Evolutionary conservation across 2,329 filamentous ascomycete species (phyloP).

Genomic region (Epichloe typhina): DNA sequence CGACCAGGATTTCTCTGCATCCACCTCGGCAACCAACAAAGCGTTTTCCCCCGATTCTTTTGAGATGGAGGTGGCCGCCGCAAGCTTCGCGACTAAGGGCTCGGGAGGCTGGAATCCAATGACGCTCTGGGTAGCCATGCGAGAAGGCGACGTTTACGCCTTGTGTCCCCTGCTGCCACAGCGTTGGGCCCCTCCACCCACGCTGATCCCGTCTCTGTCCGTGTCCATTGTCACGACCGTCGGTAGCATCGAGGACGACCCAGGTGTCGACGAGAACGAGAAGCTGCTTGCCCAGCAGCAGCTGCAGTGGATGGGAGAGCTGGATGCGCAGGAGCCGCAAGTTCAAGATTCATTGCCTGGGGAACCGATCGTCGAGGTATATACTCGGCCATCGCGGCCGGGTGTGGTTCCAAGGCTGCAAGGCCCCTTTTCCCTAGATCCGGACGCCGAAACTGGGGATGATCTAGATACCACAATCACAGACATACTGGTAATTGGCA

Average conservation of each 20-base stretch:
- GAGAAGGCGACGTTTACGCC: constrained; percentile 83
- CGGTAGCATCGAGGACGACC: constrained; percentile 47
- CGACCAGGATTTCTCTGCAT: constrained; percentile 73
- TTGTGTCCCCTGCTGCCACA: constrained; percentile 80
- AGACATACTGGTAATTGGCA: constrained; percentile 49
- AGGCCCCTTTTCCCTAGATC: constrained; percentile 45
- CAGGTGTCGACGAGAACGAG: constrained; percentile 34
- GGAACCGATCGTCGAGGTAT: constrained; percentile 41
- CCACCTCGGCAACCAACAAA: constrained; percentile 58
- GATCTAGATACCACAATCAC: constrained; percentile 43
- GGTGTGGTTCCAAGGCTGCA: constrained; percentile 47
- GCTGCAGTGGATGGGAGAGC: constrained; percentile 53
- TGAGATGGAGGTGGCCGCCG: constrained; percentile 88
- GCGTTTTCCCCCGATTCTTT: constrained; percentile 84
- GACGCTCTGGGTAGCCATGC: constrained; percentile 96
- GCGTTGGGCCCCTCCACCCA: constrained; percentile 68
- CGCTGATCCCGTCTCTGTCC: constrained; percentile 68
- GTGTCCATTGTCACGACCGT: constrained; percentile 69
- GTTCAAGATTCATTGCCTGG: constrained; percentile 35
- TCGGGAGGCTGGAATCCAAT: constrained; percentile 87
- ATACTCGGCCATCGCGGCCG: constrained; percentile 41
- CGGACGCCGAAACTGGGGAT: constrained; percentile 42
- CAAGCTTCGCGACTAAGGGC: constrained; percentile 56
- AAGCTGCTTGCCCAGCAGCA: constrained; percentile 51
- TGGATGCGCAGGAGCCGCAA: constrained; percentile 49